Conservation (phyloP, 306 rosid genomes). For the Casuarina equisetifolia region DNA sequence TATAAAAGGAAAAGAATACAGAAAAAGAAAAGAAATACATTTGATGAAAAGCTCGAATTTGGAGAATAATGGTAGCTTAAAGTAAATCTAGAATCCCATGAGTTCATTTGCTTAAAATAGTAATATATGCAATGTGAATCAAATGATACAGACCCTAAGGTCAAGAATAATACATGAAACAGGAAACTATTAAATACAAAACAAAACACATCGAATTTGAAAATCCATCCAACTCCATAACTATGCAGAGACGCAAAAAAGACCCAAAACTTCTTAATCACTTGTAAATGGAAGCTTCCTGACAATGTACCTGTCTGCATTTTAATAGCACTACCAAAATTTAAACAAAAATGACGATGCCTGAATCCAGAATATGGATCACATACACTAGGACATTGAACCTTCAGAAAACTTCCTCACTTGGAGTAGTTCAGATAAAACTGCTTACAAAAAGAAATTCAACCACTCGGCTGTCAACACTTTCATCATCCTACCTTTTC, state of each 20-base stretch:
- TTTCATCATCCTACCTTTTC: slow-evolving; percentile 52
- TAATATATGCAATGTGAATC: not conserved
- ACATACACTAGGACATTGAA: not conserved
- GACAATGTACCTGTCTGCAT: not conserved
- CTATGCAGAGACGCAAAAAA: not conserved
- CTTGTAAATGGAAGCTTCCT: not conserved
- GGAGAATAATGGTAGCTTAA: not conserved
- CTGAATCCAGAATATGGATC: not conserved
- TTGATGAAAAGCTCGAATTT: not conserved
- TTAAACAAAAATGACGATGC: not conserved
- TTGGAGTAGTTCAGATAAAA: not conserved
- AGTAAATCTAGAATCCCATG: not conserved
- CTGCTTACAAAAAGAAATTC: not conserved
- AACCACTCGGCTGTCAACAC: not conserved
- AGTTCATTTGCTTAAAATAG: not conserved
- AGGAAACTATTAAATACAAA: not conserved
- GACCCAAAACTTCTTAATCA: not conserved
- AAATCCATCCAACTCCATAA: not conserved
- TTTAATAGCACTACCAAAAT: not conserved
- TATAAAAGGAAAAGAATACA: too few species aligned
- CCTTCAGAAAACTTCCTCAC: not conserved
- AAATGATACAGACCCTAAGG: not conserved
- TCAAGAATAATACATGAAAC: not conserved
- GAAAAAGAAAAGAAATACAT: not conserved
- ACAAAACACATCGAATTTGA: not conserved